phyloP scores from a whole-genome alignment of 768 basidiomycete genomes.

The Suillus plorans region DNA sequence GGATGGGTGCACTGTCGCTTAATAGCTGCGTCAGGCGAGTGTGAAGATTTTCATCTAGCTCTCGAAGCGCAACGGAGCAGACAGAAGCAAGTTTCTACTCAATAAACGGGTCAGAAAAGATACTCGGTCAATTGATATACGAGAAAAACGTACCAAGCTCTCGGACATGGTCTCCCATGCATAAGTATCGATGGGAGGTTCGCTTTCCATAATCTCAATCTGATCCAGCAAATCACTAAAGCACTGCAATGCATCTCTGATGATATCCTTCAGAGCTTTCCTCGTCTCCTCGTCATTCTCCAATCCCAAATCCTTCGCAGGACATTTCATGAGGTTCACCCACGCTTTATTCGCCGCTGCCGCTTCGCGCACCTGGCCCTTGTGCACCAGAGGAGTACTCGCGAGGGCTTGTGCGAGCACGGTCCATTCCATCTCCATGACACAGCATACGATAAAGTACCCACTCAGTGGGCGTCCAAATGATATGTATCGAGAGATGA shows the following conservation, averaged over 20 bases:
- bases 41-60: slow-evolving; percentile 69
- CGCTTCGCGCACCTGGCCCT: slow-evolving; percentile 47
- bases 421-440: slow-evolving; percentile 84
- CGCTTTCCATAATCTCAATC: slow-evolving; percentile 79
- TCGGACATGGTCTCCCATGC: slow-evolving; percentile 93
- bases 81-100: slow-evolving; percentile 83
- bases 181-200: slow-evolving; percentile 83
- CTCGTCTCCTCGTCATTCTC: slow-evolving; percentile 37
- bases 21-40: slow-evolving; percentile 70
- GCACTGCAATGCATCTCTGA: slow-evolving; percentile 67
- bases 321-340: slow-evolving; percentile 61
- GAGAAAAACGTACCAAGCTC: slow-evolving; percentile 57
- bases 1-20: slow-evolving; percentile 78
- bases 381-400: slow-evolving; percentile 31
- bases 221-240: slow-evolving; percentile 77
- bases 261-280: slow-evolving; percentile 44
- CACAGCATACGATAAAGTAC: slow-evolving; percentile 88
- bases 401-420: slow-evolving; percentile 71
- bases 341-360: slow-evolving; percentile 85
- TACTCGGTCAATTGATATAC: background rate
- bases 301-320: slow-evolving; percentile 38
- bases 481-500: slow-evolving; percentile 73
- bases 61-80: slow-evolving; percentile 69
- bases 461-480: slow-evolving; percentile 80
- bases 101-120: background rate